These are phyloP conservation scores for Aspergillus ochraceoroseus DNA, from an alignment of 2,329 filamentous ascomycete genomes.

Conservation along the genomic window DNA sequence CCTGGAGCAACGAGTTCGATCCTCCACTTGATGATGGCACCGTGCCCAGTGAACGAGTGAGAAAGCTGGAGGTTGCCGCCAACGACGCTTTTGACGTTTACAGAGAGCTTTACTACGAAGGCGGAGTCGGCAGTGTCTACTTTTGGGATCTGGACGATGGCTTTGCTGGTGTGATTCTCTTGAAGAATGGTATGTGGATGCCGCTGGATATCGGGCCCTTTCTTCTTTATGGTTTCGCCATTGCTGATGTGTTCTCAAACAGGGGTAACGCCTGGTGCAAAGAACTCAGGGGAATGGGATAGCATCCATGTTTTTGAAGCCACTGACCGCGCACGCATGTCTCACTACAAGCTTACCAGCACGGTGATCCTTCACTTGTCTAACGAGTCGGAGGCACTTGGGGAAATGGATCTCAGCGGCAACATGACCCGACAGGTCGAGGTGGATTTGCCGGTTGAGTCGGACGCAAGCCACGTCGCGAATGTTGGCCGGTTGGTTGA, in stretches of 20 bases:
- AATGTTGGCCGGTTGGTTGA: constrained; percentile 93
- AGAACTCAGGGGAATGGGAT: constrained; percentile 84
- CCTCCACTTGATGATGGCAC: constrained; percentile 83
- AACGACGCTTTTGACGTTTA: constrained; percentile 98
- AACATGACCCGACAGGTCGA: constrained; percentile 98
- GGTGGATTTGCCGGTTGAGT: constrained; percentile 81
- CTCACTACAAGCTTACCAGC: constrained; percentile 95
- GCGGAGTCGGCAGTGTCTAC: constrained; percentile 91
- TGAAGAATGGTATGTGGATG: constrained; percentile 72
- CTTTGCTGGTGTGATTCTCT: constrained; percentile 87
- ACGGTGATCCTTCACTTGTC: constrained; percentile 91
- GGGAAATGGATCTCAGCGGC: constrained; percentile 85
- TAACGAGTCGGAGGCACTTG: constrained; percentile 62
- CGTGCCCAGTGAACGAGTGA: constrained; percentile 80
- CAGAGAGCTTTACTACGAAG: constrained; percentile 86
- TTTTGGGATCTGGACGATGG: constrained; percentile 98
- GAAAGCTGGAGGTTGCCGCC: constrained; percentile 87
- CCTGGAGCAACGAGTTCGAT: constrained; percentile 99
- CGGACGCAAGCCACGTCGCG: constrained; percentile 87
- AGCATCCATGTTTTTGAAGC: constrained; percentile 98
- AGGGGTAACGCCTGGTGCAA: constrained; percentile 62
- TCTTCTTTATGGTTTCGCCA: background rate
- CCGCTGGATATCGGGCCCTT: background rate
- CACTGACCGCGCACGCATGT: constrained; percentile 81
- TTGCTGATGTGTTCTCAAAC: background rate